Percentiles rank a stretch among this genome's conserved stretches.
phyloP scores from a whole-genome alignment of 2,329 filamentous ascomycete genomes.

The Ophiostoma sp. region DNA sequence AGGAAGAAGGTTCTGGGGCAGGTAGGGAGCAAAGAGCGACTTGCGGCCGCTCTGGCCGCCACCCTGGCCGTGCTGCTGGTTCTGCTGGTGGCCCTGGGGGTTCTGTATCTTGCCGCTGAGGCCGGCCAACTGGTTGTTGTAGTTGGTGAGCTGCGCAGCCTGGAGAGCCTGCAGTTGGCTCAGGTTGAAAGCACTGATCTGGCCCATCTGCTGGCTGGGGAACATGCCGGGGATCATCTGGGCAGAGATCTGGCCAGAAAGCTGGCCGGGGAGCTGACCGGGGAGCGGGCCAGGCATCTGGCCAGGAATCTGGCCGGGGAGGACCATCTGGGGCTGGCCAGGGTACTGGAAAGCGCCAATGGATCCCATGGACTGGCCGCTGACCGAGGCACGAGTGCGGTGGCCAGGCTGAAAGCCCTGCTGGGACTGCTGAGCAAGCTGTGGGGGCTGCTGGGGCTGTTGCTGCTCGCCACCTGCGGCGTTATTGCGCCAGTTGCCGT shows the following conservation, averaged over 20 bases:
- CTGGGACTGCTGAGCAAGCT: constrained; percentile 46
- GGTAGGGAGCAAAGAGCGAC: constrained; percentile 95
- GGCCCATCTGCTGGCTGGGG: constrained; percentile 39
- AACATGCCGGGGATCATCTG: constrained; percentile 38
- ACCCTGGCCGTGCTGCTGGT: constrained; percentile 49
- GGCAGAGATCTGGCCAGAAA: background rate
- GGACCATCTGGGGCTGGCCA: constrained; percentile 78
- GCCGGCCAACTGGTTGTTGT: constrained; percentile 65
- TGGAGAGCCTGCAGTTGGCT: constrained; percentile 81
- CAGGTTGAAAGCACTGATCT: constrained; percentile 79
- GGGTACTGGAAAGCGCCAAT: constrained; percentile 87
- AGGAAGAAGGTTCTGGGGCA: constrained; percentile 89
- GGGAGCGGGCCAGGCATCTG: background rate
- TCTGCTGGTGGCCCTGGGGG: constrained; percentile 66
- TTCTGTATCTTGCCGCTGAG: constrained; percentile 68
- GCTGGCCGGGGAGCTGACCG: constrained; percentile 2
- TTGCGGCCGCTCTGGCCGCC: constrained; percentile 54
- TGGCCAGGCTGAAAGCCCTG: constrained; percentile 84
- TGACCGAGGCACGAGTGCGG: constrained; percentile 76
- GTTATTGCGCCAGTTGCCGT: constrained; percentile 78
- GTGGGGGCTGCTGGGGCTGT: constrained; percentile 38
- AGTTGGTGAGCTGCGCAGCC: constrained; percentile 66
- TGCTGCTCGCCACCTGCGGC: constrained; percentile 30
- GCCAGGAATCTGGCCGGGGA: constrained; percentile 47
- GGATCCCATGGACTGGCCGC: constrained; percentile 73